Conservation (phyloP, 2,329 filamentous ascomycete genomes). For the Sarocladium oryzae region DNA sequence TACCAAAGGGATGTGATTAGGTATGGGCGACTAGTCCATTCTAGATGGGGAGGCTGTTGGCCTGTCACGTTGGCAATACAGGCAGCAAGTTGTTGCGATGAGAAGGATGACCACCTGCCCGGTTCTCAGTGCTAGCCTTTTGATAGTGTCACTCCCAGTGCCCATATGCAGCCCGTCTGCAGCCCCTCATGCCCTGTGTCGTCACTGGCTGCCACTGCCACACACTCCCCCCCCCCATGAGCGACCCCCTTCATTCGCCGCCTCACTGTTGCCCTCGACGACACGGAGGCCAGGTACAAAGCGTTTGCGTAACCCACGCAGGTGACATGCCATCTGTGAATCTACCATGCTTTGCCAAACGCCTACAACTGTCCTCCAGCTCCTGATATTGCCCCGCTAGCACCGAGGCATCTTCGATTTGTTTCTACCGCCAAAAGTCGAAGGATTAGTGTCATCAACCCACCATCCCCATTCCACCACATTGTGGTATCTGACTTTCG, state of each 20-base stretch:
- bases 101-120: not conserved
- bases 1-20: too few species aligned
- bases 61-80: not conserved
- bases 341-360: not conserved
- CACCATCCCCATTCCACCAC: too few species aligned
- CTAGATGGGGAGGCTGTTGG: too few species aligned
- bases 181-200: slow-evolving; percentile 3
- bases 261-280: not conserved
- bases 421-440: not conserved
- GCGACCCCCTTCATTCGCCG: not conserved
- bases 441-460: not conserved
- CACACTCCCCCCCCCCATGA: not conserved
- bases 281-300: not conserved
- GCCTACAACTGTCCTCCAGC: not conserved
- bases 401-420: not conserved
- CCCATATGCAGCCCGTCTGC: not conserved
- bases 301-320: not conserved
- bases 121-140: not conserved
- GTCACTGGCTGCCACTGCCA: slow-evolving; percentile 4
- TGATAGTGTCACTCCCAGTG: not conserved
- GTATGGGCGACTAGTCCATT: too few species aligned
- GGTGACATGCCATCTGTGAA: not conserved
- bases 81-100: not conserved
- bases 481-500: too few species aligned
- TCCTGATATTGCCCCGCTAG: not conserved